Conservation (phyloP, 1,284 basidiomycete genomes). For the Ceratobasidium sp. region DNA sequence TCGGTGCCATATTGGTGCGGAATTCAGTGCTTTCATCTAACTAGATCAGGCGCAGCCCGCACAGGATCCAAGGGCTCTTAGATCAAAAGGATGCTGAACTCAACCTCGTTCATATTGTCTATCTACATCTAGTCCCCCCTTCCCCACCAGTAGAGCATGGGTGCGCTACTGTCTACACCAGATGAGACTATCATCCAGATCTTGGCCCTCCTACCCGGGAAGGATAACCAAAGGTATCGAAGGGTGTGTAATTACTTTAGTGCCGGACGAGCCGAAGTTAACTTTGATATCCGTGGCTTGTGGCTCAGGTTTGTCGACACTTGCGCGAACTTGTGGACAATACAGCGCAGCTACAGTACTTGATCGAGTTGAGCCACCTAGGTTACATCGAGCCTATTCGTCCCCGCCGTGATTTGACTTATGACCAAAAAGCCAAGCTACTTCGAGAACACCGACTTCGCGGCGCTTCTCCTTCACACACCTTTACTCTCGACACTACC, state of each 20-base stretch:
- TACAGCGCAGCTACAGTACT: conserved; percentile 23
- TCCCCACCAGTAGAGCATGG: background rate
- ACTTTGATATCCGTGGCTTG: background rate
- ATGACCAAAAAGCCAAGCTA: conserved; percentile 1
- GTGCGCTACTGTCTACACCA: background rate
- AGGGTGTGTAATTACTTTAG: background rate
- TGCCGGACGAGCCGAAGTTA: no score
- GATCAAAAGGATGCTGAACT: background rate
- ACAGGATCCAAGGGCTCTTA: background rate
- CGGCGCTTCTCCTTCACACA: background rate
- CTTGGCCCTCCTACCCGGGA: background rate
- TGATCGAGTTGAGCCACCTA: conserved; percentile 4
- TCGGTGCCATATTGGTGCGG: background rate
- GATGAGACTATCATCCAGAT: conserved; percentile 19
- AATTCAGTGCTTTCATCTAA: background rate
- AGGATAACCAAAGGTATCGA: conserved; percentile 8
- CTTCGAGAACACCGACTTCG: conserved; percentile 7
- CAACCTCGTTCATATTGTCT: background rate
- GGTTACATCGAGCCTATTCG: conserved; percentile 22
- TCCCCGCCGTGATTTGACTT: conserved; percentile 26
- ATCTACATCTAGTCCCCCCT: background rate
- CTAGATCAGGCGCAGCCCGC: background rate
- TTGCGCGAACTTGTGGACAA: conserved; percentile 7
- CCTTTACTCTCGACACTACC: conserved; percentile 11
- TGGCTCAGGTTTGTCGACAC: conserved; percentile 21